phyloP scores from a whole-genome alignment of 2,329 filamentous ascomycete genomes.

The Domatiomyces catenatus region DNA sequence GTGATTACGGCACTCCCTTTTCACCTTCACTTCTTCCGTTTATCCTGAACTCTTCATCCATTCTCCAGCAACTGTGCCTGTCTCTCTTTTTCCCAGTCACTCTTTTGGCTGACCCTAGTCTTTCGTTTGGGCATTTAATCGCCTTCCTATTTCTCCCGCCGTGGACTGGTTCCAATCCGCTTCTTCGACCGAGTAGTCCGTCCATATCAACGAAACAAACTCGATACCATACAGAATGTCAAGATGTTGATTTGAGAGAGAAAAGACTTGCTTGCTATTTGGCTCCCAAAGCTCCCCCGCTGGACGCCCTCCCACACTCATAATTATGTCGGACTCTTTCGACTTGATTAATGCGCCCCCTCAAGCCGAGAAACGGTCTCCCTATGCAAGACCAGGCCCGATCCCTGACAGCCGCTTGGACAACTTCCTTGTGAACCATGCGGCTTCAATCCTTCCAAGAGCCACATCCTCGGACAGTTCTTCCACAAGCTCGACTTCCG shows the following conservation, averaged over 20 bases:
- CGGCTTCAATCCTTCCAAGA: conserved; percentile 8
- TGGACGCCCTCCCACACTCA: not conserved
- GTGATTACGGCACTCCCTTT: not conserved
- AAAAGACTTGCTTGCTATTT: conserved; percentile 5
- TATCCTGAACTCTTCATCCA: not conserved
- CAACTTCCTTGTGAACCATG: conserved; percentile 8
- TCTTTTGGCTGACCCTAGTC: conserved; percentile 17
- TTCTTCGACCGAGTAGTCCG: not conserved
- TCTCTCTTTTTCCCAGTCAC: conserved; percentile 9
- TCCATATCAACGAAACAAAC: conserved; percentile 1
- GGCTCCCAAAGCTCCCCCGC: not conserved
- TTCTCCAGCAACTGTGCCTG: conserved; percentile 9
- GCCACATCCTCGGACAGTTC: not conserved
- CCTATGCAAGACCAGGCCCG: conserved; percentile 12
- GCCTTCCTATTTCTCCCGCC: conserved; percentile 1
- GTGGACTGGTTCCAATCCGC: conserved; percentile 7
- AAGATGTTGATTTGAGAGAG: not conserved
- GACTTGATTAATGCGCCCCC: conserved; percentile 11
- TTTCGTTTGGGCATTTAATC: conserved; percentile 9
- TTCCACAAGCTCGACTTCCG: conserved; percentile 6
- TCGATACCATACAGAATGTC: not conserved
- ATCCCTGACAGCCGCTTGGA: conserved; percentile 13
- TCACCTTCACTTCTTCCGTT: not conserved
- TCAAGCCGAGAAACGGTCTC: conserved; percentile 9
- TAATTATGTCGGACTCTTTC: conserved; percentile 7